Percentiles rank a stretch among this genome's conserved stretches.
phyloP scores from a whole-genome alignment of 2,329 filamentous ascomycete genomes.

The Diaporthe aspalathi region DNA sequence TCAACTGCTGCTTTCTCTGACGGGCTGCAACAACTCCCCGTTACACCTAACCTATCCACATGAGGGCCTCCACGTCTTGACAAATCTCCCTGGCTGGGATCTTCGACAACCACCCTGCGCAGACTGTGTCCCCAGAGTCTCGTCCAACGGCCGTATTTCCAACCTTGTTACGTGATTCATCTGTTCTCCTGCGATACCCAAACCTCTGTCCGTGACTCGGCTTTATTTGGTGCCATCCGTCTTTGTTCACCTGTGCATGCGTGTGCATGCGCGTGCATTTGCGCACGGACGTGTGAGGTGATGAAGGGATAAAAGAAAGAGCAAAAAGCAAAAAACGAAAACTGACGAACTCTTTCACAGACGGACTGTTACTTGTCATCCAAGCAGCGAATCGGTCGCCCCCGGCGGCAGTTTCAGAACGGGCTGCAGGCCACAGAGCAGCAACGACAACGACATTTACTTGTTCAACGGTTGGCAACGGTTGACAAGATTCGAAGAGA shows the following conservation, averaged over 20 bases:
- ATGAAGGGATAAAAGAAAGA: background rate
- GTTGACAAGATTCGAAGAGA: too few species aligned
- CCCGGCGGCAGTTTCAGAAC: slow-evolving; percentile 15
- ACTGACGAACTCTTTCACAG: slow-evolving; percentile 28
- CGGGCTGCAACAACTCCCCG: slow-evolving; percentile 17
- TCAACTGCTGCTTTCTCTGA: slow-evolving; percentile 1
- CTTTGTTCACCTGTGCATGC: background rate
- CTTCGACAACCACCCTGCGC: background rate
- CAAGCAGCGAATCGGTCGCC: slow-evolving; percentile 22
- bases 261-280: background rate
- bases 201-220: slow-evolving; percentile 5
- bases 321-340: background rate
- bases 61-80: slow-evolving; percentile 20
- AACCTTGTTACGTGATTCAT: slow-evolving; percentile 2
- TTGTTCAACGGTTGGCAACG: slow-evolving; percentile 24
- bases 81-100: background rate
- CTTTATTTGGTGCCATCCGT: background rate
- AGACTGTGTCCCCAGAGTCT: slow-evolving; percentile 4
- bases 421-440: slow-evolving; percentile 5
- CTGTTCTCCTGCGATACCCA: background rate
- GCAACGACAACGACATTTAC: slow-evolving; percentile 18
- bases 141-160: slow-evolving; percentile 28
- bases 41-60: slow-evolving; percentile 37
- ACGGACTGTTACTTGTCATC: background rate
- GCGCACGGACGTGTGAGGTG: slow-evolving; percentile 10